A percentile compares a stretch with the other conserved stretches of the same genome.
Conservation (phyloP, 116 monocot genomes). For the Iris pallida region DNA sequence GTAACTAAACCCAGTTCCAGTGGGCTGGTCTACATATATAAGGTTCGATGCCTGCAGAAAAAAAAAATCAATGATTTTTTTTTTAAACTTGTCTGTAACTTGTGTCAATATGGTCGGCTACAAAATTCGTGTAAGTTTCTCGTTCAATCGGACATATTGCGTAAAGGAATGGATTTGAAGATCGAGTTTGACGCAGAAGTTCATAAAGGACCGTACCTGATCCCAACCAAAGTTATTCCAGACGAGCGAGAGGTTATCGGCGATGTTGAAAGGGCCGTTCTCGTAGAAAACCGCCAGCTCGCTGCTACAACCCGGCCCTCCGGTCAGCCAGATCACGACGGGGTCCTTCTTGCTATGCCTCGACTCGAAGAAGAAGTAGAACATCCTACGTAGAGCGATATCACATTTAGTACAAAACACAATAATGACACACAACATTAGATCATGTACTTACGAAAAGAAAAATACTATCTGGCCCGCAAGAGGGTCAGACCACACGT, state of each 20-base stretch:
- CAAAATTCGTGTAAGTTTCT: no score
- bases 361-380: slow-evolving; percentile 96
- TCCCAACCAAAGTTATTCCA: slow-evolving; percentile 96
- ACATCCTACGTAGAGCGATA: slow-evolving; percentile 54
- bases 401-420: no score
- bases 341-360: slow-evolving; percentile 69
- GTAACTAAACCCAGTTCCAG: slow-evolving; percentile 81
- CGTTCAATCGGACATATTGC: no score
- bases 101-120: no score
- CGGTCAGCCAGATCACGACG: slow-evolving; percentile 93
- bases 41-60: slow-evolving; percentile 68
- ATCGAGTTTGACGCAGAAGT: no score
- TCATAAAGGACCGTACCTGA: slow-evolving; percentile 71
- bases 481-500: no score
- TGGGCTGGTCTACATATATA: slow-evolving; percentile 80
- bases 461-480: no score
- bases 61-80: no score
- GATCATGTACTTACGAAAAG: no score
- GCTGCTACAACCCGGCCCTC: slow-evolving; percentile 97
- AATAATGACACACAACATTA: no score
- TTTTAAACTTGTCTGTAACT: no score
- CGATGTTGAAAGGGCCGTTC: slow-evolving; percentile 75
- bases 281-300: slow-evolving; percentile 93
- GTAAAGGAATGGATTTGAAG: no score
- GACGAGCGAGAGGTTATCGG: slow-evolving; percentile 65